Evolutionary conservation across 768 basidiomycete genomes (phyloP).

Genomic region (Flagelloscypha sp.): DNA sequence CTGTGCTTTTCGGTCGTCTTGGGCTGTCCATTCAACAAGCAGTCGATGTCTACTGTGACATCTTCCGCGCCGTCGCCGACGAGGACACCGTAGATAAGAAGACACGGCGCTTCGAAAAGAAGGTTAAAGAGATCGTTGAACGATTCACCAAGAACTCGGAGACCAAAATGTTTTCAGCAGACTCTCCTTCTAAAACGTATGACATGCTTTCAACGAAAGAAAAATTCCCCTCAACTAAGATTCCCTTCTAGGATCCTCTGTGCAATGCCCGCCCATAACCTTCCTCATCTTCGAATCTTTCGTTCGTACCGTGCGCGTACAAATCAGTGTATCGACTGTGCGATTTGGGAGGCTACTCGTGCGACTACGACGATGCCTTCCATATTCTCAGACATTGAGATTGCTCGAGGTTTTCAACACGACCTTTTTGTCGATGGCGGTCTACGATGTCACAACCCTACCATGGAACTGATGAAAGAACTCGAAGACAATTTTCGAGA

Average conservation of each 20-base stretch:
- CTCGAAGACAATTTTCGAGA: not conserved
- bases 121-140: no score
- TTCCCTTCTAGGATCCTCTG: constrained; percentile 1
- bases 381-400: constrained; percentile 8
- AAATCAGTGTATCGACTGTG: constrained; percentile 2
- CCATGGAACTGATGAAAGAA: not conserved
- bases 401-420: not conserved
- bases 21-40: constrained; percentile 12
- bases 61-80: constrained; percentile 4
- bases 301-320: constrained; percentile 1
- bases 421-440: not conserved
- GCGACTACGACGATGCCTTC: constrained; percentile 12
- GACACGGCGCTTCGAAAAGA: no score
- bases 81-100: no score
- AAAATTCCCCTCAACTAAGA: no score
- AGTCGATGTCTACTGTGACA: constrained; percentile 8
- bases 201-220: no score
- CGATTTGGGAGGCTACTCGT: constrained; percentile 13
- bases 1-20: constrained; percentile 12
- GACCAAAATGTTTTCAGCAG: no score
- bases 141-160: no score
- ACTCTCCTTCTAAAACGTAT: no score
- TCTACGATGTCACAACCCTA: not conserved
- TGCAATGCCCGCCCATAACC: constrained; percentile 1
- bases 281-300: not conserved